Evolutionary conservation across 2,329 filamentous ascomycete species (phyloP), one percentile per base, ranked within the genome.

Genomic region (Penicillium sp.): DNA sequence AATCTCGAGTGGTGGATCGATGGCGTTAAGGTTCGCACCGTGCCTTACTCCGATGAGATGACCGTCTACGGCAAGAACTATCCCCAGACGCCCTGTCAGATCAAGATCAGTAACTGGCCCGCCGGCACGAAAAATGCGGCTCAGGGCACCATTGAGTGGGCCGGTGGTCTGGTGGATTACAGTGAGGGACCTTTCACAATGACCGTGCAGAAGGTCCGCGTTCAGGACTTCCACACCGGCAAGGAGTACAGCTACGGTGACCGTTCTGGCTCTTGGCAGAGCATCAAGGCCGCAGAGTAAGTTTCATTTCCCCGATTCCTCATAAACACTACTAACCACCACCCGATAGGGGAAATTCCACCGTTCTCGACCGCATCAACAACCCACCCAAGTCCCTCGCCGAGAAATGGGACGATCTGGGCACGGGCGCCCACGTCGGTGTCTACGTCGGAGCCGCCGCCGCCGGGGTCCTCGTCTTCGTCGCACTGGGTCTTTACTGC

Each of bases 21-120:
- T 60, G 82, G 76, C 63, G 66, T 67, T 3, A 65, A 78, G 44
- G 74, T 88, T 47, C 84, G 87, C 58, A 81, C 79, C 25, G 73
- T 89, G 44, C 76, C 72, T 50, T 80, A 79, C 55, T 72, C 72
- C 10, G 79, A 87, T 23, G 80, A 82, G 42, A 65, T 78, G 61
- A 73, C 59, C 3, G 13, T 61, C 25, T 42, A 73, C 37, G 81
- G 78, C 46, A 68, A 72, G 48, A 78, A 79, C 56, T 89, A 81
- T 72, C 86, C 86, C 31, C 86, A 89, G 73, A 87, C 85, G 3
- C 86, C 86, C 41, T 84, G 85, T 78, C 82, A 84, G 67, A 68
- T 89, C 61, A 85, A 84, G 68, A 69, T 88, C 37, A 86, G 86
- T 52, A 78, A 80, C 53, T 88, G 85, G 84, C 79, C 82, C 31